phyloP scores from a whole-genome alignment of 1,139 yeast genomes.

The Suhomyces chickasaworum region DNA sequence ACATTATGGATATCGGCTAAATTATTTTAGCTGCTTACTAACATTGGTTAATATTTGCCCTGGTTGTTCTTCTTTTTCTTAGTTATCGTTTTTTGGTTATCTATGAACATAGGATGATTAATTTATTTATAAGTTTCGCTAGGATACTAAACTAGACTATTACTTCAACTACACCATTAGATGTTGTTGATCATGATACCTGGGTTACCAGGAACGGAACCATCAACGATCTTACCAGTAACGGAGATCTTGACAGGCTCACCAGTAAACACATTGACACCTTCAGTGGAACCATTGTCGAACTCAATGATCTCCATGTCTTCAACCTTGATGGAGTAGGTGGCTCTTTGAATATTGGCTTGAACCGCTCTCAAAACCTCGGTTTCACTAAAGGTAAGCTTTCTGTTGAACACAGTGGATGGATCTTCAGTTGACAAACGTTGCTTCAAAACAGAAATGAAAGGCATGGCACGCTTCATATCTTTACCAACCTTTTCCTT shows the following conservation, averaged over 20 bases:
- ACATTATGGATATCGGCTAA: no score
- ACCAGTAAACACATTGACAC: conserved; percentile 67
- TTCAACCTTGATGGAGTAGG: conserved; percentile 61
- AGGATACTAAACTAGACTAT: neutral
- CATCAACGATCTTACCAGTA: conserved; percentile 70
- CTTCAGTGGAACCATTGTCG: conserved; percentile 61
- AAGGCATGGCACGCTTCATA: conserved; percentile 97
- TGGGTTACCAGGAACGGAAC: conserved; percentile 92
- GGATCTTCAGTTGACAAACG: conserved; percentile 72
- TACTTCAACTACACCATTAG: conserved; percentile 14
- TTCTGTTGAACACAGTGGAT: conserved; percentile 80
- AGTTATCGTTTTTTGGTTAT: no score
- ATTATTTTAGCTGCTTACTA: no score
- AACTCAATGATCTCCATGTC: conserved; percentile 59
- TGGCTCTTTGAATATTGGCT: conserved; percentile 60
- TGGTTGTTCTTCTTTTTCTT: no score
- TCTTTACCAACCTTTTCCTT: conserved; percentile 71
- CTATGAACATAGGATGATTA: neutral
- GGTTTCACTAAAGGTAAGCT: conserved; percentile 77
- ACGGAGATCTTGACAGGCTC: conserved; percentile 65
- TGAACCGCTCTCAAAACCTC: conserved; percentile 63
- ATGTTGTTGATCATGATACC: conserved; percentile 76
- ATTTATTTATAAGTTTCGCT: neutral
- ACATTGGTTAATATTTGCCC: no score
- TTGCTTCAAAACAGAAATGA: conserved; percentile 80